Evolutionary conservation across 805 yeast species (phyloP), one percentile per base, ranked within the genome.

Genomic region (Metschnikowia noctiluminum): DNA sequence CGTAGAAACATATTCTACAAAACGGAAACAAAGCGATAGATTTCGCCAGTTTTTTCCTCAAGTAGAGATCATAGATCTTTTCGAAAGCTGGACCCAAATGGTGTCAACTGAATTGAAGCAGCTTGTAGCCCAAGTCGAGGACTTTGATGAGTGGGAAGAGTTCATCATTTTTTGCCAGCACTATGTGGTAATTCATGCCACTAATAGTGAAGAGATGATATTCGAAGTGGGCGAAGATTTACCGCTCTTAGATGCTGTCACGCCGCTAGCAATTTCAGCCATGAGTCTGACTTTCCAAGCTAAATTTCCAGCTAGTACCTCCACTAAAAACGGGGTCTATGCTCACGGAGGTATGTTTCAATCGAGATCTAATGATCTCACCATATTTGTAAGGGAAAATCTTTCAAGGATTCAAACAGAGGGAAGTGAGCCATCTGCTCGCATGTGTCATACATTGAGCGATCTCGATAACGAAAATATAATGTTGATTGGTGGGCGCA

Each of bases 141-240:
- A 79, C 3, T 88, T 87, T 64, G 96, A 88, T 62, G 96, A 88
- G 65, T 79, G 87, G 80, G 96, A 87, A 65, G 96, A 87, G 63
- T 87, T 87, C 53, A 75, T 82, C 28, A 60, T 85, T 12, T 87
- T 85, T 59, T 80, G 88, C 49, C 92, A 86, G 57, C 94, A 87
- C 62, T 88, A 87, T 59, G 70, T 82, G 35, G 71, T 85, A 36
- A 70, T 84, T 2, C 90, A 85, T 63, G 89, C 89, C 11, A 74
- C 83, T 0, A 80, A 78, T 55, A 55, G 57, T 13, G 43, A 26
- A 6, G 38, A 36, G 6, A 6, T 2, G 10, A 38, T 40, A 7
- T 45, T 38, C 21, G 7, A 30, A 12, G 14, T 28, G 7, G n/a
- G 13, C 11, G 11, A 31, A 1, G 39, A 27, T 6, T 3, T 27